phyloP scores from a whole-genome alignment of 768 basidiomycete species.

The Hysterangium stoloniferum region DNA sequence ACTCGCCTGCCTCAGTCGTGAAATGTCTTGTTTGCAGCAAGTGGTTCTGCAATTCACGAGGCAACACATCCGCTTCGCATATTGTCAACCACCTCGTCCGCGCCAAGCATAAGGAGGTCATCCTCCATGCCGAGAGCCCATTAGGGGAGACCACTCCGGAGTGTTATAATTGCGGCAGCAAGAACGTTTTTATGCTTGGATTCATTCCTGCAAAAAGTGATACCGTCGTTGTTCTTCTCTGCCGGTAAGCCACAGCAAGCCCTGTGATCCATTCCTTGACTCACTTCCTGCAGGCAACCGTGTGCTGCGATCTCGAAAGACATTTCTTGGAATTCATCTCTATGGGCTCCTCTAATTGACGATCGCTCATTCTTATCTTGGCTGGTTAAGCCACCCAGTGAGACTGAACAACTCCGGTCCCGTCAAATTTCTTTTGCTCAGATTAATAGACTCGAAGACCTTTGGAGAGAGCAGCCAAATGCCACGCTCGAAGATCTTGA shows the following conservation, averaged over 20 bases:
- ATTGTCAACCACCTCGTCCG: conserved; percentile 99
- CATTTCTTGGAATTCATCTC: conserved; percentile 95
- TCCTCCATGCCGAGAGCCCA: conserved; percentile 90
- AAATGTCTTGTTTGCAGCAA: conserved; percentile 88
- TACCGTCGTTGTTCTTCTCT: conserved; percentile 94
- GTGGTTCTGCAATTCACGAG: conserved; percentile 99
- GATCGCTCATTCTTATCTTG: conserved; percentile 98
- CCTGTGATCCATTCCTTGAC: conserved; percentile 5
- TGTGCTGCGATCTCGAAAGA: conserved; percentile 96
- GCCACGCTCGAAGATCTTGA: conserved; percentile 96
- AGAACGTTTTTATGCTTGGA: conserved; percentile 98
- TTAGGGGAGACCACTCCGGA: conserved; percentile 97
- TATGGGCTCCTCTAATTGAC: conserved; percentile 98
- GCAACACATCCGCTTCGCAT: conserved; percentile 96
- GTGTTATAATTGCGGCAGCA: conserved; percentile 98
- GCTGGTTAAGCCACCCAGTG: conserved; percentile 95
- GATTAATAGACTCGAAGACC: conserved; percentile 93
- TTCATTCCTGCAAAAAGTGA: conserved; percentile 99
- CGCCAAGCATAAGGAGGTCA: conserved; percentile 98
- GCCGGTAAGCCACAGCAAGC: conserved; percentile 57
- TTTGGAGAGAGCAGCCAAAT: conserved; percentile 94
- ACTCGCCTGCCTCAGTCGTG: conserved; percentile 94
- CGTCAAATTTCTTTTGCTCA: conserved; percentile 96
- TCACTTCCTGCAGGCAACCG: conserved; percentile 64
- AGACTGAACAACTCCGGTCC: conserved; percentile 92